phyloP scores from a whole-genome alignment of 2,329 filamentous ascomycete species.

The Pseudocercospora eumusae region DNA sequence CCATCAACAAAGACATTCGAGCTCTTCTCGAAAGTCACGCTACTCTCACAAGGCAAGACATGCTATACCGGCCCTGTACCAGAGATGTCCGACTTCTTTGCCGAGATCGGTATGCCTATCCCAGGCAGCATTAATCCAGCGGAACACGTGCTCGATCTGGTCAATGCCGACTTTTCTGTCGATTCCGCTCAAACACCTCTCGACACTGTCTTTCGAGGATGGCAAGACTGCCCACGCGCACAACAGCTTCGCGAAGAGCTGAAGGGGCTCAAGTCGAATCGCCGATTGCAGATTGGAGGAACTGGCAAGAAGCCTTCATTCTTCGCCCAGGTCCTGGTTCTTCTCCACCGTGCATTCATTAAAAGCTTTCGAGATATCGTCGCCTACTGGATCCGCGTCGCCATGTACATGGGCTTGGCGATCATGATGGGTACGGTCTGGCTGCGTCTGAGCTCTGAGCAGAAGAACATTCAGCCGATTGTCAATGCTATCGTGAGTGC shows the following conservation, averaged over 20 bases:
- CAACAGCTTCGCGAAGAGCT: slow-evolving; percentile 21
- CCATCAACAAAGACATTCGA: slow-evolving; percentile 75
- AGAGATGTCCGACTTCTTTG: slow-evolving; percentile 60
- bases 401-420: slow-evolving; percentile 75
- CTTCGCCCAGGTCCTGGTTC: slow-evolving; percentile 46
- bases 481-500: slow-evolving; percentile 66
- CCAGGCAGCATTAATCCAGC: slow-evolving; percentile 72
- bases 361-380: slow-evolving; percentile 80
- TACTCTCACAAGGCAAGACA: slow-evolving; percentile 68
- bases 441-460: slow-evolving; percentile 67
- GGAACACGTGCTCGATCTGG: slow-evolving; percentile 71
- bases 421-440: slow-evolving; percentile 87
- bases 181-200: slow-evolving; percentile 46
- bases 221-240: slow-evolving; percentile 49
- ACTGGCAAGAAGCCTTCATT: slow-evolving; percentile 15
- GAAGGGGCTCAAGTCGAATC: slow-evolving; percentile 16
- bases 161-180: slow-evolving; percentile 71
- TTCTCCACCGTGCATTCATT: slow-evolving; percentile 75
- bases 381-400: slow-evolving; percentile 75
- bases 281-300: slow-evolving; percentile 11
- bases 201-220: slow-evolving; percentile 53
- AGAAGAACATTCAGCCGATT: slow-evolving; percentile 73
- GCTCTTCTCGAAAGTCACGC: slow-evolving; percentile 72
- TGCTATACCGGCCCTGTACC: slow-evolving; percentile 68
- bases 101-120: slow-evolving; percentile 58